These are phyloP conservation scores for Dothistroma pini DNA, from an alignment of 2,329 filamentous ascomycete species.

Conservation along the genomic window DNA sequence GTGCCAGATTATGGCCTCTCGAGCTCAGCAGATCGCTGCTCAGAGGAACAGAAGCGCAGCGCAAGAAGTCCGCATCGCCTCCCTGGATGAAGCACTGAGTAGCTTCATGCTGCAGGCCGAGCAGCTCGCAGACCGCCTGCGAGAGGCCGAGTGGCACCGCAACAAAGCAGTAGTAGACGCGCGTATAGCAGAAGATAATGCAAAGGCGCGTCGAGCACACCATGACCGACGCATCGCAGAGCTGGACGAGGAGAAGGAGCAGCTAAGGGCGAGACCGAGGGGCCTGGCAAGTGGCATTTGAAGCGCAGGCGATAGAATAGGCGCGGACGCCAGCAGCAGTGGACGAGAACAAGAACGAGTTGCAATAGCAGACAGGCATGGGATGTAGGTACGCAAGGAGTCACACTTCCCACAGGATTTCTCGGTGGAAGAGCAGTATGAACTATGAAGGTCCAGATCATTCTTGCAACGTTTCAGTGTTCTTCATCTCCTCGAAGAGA, in stretches of 20 bases:
- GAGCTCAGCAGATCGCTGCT: neutral
- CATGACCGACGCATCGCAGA: neutral
- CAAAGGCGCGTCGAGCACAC: neutral
- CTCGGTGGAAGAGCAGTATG: conserved; percentile 24
- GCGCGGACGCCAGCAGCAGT: neutral
- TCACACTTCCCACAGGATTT: conserved; percentile 28
- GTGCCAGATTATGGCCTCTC: neutral
- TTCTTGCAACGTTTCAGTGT: conserved; percentile 25
- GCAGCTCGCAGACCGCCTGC: neutral
- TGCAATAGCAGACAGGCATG: too few species aligned
- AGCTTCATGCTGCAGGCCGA: neutral
- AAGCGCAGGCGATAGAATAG: neutral
- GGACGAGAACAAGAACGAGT: too few species aligned
- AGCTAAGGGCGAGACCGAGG: neutral
- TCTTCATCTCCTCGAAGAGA: conserved; percentile 1
- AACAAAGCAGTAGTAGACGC: neutral
- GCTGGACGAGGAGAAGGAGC: neutral
- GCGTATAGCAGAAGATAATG: neutral
- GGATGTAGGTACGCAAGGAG: conserved; percentile 32
- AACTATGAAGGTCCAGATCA: conserved; percentile 34
- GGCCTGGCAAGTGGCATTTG: neutral
- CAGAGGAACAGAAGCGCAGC: neutral
- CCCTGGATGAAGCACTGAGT: neutral
- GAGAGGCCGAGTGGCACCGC: neutral
- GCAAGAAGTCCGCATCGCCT: neutral